Evolutionary conservation across 345 rosid genomes (phyloP).

Genomic region (Carallia pectinifolia): DNA sequence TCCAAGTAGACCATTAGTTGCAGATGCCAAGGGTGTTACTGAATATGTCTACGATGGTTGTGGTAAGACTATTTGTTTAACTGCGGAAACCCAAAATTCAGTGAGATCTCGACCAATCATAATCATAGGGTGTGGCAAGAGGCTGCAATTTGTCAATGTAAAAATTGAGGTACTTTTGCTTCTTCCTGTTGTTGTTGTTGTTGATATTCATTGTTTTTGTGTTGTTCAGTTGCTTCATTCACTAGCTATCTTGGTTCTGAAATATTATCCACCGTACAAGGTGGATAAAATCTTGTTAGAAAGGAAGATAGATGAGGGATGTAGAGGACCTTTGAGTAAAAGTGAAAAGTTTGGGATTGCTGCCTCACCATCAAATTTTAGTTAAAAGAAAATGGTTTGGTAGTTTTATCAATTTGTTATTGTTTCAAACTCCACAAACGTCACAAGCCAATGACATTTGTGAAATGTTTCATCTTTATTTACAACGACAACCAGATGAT

Average conservation of each 20-base stretch:
- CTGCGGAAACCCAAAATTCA: constrained; percentile 47
- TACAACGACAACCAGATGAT: not conserved
- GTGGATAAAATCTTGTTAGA: not conserved
- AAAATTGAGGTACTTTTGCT: constrained; percentile 70
- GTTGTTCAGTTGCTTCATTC: not conserved
- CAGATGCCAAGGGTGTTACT: constrained; percentile 74
- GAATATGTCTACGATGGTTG: constrained; percentile 89
- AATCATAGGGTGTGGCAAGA: constrained; percentile 86
- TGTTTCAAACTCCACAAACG: too few relatives aligned
- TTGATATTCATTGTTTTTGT: constrained; percentile 6
- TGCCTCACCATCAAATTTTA: too few relatives aligned
- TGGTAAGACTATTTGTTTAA: constrained; percentile 68
- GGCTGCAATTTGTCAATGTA: constrained; percentile 80
- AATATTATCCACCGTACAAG: too few relatives aligned
- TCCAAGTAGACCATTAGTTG: constrained; percentile 72
- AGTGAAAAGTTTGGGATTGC: too few relatives aligned
- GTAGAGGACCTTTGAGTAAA: too few relatives aligned
- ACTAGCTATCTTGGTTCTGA: not conserved
- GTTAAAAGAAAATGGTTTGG: too few relatives aligned
- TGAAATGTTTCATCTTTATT: constrained; percentile 2
- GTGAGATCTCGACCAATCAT: constrained; percentile 67
- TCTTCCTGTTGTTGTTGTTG: constrained; percentile 8
- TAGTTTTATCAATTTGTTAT: too few relatives aligned
- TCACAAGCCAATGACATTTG: not conserved
- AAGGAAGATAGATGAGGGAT: not conserved